Evolutionary conservation across 1,284 basidiomycete genomes (phyloP).

Genomic region (Hymenochaete sp.): DNA sequence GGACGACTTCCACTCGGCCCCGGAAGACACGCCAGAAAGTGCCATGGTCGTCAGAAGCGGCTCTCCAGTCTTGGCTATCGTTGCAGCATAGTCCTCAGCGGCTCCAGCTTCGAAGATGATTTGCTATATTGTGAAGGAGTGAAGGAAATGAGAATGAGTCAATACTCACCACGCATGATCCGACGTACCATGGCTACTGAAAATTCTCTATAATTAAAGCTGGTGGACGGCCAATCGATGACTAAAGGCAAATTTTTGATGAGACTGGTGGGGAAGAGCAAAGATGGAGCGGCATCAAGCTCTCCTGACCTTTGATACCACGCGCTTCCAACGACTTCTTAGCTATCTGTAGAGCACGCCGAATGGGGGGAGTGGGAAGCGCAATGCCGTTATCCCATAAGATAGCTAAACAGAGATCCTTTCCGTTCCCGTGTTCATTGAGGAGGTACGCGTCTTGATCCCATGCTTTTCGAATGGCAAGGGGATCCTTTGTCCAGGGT

Average conservation of each 20-base stretch:
- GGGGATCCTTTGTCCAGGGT: constrained; percentile 66
- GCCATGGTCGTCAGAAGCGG: constrained; percentile 44
- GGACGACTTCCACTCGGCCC: constrained; percentile 19
- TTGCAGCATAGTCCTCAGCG: constrained; percentile 35
- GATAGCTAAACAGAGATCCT: constrained; percentile 51
- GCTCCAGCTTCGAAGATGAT: constrained; percentile 37
- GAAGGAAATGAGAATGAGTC: background rate
- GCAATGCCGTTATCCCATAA: constrained; percentile 55
- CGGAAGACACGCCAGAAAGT: constrained; percentile 24
- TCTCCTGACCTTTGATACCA: constrained; percentile 51
- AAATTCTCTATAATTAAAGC: constrained; percentile 35
- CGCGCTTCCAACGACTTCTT: constrained; percentile 51
- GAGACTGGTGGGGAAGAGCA: constrained; percentile 8
- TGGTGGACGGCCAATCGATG: constrained; percentile 35
- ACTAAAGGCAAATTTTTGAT: constrained; percentile 22
- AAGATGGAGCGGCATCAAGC: background rate
- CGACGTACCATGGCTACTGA: constrained; percentile 28
- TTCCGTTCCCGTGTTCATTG: constrained; percentile 48
- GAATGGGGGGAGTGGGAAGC: constrained; percentile 65
- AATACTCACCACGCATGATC: constrained; percentile 4
- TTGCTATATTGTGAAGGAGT: constrained; percentile 22
- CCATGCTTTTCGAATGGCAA: constrained; percentile 57
- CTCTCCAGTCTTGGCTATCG: constrained; percentile 36
- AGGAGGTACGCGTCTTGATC: constrained; percentile 50
- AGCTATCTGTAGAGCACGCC: constrained; percentile 50